Evolutionary conservation across 2,329 filamentous ascomycete species (phyloP).

Genomic region (Boeremia exigua): DNA sequence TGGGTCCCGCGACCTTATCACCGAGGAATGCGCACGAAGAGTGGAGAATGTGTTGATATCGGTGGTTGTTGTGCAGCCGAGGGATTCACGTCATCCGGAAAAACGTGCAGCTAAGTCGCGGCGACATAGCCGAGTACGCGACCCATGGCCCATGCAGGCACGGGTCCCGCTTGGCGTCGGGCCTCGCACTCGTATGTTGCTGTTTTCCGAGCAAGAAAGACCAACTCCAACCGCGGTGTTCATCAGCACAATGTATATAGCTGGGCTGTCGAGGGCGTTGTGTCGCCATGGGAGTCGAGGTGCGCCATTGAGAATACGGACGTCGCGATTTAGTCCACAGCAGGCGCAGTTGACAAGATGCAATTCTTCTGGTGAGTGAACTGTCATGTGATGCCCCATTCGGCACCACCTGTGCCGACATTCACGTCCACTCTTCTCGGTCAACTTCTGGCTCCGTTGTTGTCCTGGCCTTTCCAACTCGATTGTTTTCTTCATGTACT

Average conservation of each 20-base stretch:
- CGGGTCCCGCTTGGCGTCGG: conserved; percentile 30
- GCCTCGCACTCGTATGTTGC: conserved; percentile 11
- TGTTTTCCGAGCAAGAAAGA: conserved; percentile 23
- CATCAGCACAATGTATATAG: conserved; percentile 35
- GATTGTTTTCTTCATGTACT: not conserved
- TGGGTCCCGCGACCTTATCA: conserved; percentile 15
- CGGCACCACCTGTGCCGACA: not conserved
- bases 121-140: conserved; percentile 19
- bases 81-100: conserved; percentile 35
- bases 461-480: not conserved
- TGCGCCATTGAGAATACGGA: conserved; percentile 11
- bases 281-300: conserved; percentile 29
- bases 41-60: conserved; percentile 10
- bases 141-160: conserved; percentile 14
- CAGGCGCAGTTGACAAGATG: conserved; percentile 28
- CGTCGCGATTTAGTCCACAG: conserved; percentile 18
- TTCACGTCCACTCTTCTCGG: conserved; percentile 7
- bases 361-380: conserved; percentile 42
- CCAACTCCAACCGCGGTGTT: conserved; percentile 11
- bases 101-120: conserved; percentile 20
- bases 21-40: conserved; percentile 6
- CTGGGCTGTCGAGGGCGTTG: conserved; percentile 22
- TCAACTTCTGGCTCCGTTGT: conserved; percentile 13
- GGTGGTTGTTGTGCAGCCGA: conserved; percentile 35
- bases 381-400: conserved; percentile 38